A percentile compares a stretch with the other conserved stretches of the same genome.
Evolutionary conservation across 148 eudicot genomes (phyloP).

Genomic region (Fagopyrum homotropicum): DNA sequence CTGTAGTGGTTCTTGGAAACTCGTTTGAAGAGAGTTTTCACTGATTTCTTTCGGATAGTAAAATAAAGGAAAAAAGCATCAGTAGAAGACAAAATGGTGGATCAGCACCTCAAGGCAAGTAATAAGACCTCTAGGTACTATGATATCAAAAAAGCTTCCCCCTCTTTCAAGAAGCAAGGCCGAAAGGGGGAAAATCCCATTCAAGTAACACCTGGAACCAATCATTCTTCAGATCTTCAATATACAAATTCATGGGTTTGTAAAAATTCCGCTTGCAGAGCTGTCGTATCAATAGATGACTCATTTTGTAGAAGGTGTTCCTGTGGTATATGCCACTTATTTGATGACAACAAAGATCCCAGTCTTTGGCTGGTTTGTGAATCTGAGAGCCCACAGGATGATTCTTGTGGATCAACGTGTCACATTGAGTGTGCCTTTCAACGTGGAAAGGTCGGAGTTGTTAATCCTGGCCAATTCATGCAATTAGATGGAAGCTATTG

Average conservation of each 20-base stretch:
- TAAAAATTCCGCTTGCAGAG: slow-evolving; percentile 77
- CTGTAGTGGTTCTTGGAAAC: slow-evolving; percentile 25
- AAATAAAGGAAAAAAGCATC: slow-evolving; percentile 22
- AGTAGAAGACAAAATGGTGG: slow-evolving; percentile 27
- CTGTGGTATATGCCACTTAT: slow-evolving; percentile 83
- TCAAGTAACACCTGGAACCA: slow-evolving; percentile 20
- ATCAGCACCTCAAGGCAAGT: slow-evolving; percentile 25
- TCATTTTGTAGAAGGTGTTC: slow-evolving; percentile 90
- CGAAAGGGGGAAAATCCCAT: slow-evolving; percentile 35
- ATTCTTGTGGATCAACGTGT: slow-evolving; percentile 75
- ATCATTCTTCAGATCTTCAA: slow-evolving; percentile 20
- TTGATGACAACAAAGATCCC: slow-evolving; percentile 95
- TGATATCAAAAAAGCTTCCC: slow-evolving; percentile 22
- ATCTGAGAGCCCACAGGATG: slow-evolving; percentile 45
- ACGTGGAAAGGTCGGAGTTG: slow-evolving; percentile 65
- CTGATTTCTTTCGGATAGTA: slow-evolving; percentile 18
- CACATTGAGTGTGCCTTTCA: slow-evolving; percentile 87
- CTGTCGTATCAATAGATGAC: slow-evolving; percentile 46
- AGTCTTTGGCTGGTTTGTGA: slow-evolving; percentile 92
- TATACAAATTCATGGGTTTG: slow-evolving; percentile 41
- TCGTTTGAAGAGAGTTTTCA: slow-evolving; percentile 22
- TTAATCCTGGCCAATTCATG: slow-evolving; percentile 63
- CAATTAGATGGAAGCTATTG: slow-evolving; percentile 85
- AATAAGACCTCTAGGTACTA: slow-evolving; percentile 27
- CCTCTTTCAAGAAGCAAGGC: slow-evolving; percentile 28